A percentile compares a stretch with the other conserved stretches of the same genome.
phyloP scores from a whole-genome alignment of 345 rosid species.

The Euphorbia pulcherrima region DNA sequence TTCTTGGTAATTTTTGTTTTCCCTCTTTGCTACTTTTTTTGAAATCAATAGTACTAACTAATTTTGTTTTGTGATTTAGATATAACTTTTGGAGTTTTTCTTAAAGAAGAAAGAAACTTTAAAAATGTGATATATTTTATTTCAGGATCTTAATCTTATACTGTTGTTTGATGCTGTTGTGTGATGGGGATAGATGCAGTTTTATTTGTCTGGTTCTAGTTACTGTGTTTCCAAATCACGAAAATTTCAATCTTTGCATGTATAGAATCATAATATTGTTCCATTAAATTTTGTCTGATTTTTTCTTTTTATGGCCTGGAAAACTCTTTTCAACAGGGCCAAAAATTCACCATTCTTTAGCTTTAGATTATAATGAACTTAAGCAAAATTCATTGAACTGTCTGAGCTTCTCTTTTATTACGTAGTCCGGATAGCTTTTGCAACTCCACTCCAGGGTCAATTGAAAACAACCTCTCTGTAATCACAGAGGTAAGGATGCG shows the following conservation, averaged over 20 bases:
- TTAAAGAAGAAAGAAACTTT: background rate
- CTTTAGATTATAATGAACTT: too few relatives aligned
- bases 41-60: background rate
- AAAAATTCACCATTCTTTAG: too few relatives aligned
- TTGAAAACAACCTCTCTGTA: too few relatives aligned
- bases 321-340: too few relatives aligned
- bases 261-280: background rate
- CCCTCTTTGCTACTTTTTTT: background rate
- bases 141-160: background rate
- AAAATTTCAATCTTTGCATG: background rate
- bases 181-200: background rate
- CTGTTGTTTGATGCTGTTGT: too few relatives aligned
- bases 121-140: too few relatives aligned
- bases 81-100: background rate
- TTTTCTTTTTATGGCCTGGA: background rate
- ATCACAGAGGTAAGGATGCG: too few relatives aligned
- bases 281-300: background rate
- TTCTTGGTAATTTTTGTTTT: conserved; percentile 43
- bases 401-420: too few relatives aligned
- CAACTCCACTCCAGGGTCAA: too few relatives aligned
- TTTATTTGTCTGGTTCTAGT: background rate
- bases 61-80: background rate
- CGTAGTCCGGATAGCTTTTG: too few relatives aligned
- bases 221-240: background rate
- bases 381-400: too few relatives aligned